These are phyloP conservation scores for Exophiala sp. DNA, from an alignment of 2,329 filamentous ascomycete genomes.

Conservation along the genomic window DNA sequence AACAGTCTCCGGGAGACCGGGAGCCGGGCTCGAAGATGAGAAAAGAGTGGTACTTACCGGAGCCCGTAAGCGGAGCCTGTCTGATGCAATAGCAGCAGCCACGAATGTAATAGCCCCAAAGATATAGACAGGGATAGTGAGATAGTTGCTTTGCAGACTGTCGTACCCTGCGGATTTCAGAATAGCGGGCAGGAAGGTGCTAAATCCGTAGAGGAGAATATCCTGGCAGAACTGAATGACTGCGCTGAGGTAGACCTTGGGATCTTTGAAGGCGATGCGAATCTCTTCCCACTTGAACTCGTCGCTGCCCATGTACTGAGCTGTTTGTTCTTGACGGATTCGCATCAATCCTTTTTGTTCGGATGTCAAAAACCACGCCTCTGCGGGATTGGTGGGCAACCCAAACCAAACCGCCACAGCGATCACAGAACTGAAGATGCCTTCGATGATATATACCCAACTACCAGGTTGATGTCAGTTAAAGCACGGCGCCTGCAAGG, in stretches of 20 bases:
- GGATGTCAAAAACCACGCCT: slow-evolving; percentile 33
- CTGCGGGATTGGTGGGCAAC: slow-evolving; percentile 15
- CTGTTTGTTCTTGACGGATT: slow-evolving; percentile 42
- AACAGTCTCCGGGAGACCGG: too few relatives aligned
- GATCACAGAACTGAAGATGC: slow-evolving; percentile 10
- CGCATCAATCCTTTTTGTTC: slow-evolving; percentile 49
- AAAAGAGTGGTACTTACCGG: slow-evolving; percentile 31
- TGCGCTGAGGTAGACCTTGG: slow-evolving; percentile 48
- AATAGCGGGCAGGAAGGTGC: slow-evolving; percentile 53
- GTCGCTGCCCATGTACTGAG: slow-evolving; percentile 47
- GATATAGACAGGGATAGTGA: slow-evolving; percentile 54
- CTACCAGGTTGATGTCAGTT: not conserved
- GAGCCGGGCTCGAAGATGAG: not conserved
- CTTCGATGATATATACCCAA: slow-evolving; percentile 26
- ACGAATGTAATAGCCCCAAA: slow-evolving; percentile 46
- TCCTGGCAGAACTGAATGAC: slow-evolving; percentile 49
- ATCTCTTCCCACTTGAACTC: slow-evolving; percentile 50
- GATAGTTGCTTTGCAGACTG: slow-evolving; percentile 46
- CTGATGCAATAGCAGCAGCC: slow-evolving; percentile 43
- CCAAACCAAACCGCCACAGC: slow-evolving; percentile 35
- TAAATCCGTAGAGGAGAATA: slow-evolving; percentile 52
- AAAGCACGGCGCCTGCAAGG: not conserved
- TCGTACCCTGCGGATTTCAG: slow-evolving; percentile 48
- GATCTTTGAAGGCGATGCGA: slow-evolving; percentile 43
- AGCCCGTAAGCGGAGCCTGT: slow-evolving; percentile 38